Base-by-base conservation (phyloP, 169 alveolate genomes). In the Cardiosporidium cionae region DNA sequence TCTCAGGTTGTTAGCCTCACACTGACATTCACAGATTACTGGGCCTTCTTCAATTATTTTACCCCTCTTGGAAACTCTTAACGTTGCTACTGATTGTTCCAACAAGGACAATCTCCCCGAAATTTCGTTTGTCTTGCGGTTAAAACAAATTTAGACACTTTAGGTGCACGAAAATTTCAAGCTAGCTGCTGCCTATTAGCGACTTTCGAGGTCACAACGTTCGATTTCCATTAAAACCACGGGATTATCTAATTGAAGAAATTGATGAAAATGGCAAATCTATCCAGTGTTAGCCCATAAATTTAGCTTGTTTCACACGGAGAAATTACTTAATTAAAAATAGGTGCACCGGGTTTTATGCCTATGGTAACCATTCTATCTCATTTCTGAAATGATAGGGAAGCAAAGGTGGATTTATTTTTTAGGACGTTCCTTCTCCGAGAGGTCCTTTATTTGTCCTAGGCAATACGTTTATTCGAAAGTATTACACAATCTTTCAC, bases 391-490 rank as follows among this genome's bases (percentile, higher is more conserved):
- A n/a, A 35, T n/a, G 27, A 22, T 5, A 34, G 27, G 1, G 52
- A 52, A 22, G 75, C 62, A 28, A 36, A 28, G 62, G 63, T 27
- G 29, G 70, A 6, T 65, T 74, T 37, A 63, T 65, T 68, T 27
- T 67, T 16, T 53, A 79, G 79, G 93, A 88, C 75, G 84, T 88
- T 33, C 91, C 93, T 27, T 84, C 91, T 7, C 91, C 91, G 37
- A 68, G 87, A 31, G 93, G 93, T 28, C 93, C 93, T 16, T 86
- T 88, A 33, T 88, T 88, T 76, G 89, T 88, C 71, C 86, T 88
- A 22, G 93, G 93, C 31, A 85, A 88, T 65, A 82, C 87, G n/a
- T 88, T 88, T 65, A 77, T 88, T 72, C 66, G 91, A 27, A 86
- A 84, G 58, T 88, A 78, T 74, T 86, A 81, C 76, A 76, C 89